Conservation (phyloP, 192 early-diverging fungal genomes). For the Linnemannia exigua region DNA sequence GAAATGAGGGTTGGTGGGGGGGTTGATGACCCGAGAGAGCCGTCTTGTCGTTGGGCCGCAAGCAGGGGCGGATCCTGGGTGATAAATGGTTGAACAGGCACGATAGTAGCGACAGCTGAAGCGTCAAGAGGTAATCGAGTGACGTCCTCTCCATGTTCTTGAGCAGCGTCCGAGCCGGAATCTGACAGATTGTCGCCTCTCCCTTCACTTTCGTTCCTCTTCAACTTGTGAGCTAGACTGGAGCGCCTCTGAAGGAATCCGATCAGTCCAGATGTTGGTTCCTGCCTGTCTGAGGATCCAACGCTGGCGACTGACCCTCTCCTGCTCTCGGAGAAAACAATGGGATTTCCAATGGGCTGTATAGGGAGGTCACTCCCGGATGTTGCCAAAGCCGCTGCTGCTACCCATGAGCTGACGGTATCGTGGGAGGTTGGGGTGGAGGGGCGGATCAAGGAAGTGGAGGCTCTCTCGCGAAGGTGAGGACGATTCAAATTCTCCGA, state of each 20-base stretch:
- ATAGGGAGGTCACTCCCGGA: not conserved
- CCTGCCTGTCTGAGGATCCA: slow-evolving; percentile 14
- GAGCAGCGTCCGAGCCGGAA: not conserved
- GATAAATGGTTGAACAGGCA: not conserved
- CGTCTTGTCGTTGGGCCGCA: not conserved
- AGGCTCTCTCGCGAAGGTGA: not conserved
- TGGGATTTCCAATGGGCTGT: not conserved
- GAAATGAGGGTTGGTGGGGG: slow-evolving; percentile 32
- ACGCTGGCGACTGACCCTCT: slow-evolving; percentile 28
- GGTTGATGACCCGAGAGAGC: not conserved
- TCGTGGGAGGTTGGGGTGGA: not conserved
- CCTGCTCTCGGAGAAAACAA: slow-evolving; percentile 6
- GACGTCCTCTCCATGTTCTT: not conserved
- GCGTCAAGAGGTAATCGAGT: not conserved
- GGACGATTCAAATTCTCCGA: slow-evolving; percentile 16
- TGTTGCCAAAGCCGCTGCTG: not conserved
- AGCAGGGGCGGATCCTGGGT: not conserved
- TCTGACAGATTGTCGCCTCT: not conserved
- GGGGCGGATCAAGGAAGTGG: slow-evolving; percentile 4
- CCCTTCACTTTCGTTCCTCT: not conserved
- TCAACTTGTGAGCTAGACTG: not conserved
- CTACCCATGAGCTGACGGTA: not conserved
- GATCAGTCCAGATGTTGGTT: not conserved
- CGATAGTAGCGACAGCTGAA: not conserved
- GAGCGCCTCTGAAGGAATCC: slow-evolving; percentile 27